phyloP scores from a whole-genome alignment of 495 filamentous ascomycete species.

The Xylaria palmicola region DNA sequence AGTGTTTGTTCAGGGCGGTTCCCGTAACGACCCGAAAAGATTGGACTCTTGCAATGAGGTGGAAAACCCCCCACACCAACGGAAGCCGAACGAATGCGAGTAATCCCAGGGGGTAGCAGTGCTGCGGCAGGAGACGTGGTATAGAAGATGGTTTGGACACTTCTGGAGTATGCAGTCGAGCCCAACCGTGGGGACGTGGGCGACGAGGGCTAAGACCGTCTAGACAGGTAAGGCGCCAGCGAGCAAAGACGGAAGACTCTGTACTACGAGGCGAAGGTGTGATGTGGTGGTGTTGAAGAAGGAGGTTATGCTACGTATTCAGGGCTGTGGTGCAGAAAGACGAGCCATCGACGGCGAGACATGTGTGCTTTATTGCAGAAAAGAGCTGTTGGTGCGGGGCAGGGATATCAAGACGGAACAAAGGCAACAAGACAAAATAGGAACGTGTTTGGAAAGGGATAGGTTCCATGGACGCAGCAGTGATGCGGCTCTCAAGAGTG shows the following conservation, averaged over 20 bases:
- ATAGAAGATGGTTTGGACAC: conserved; percentile 30
- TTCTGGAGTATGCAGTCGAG: conserved; percentile 51
- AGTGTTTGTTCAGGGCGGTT: conserved; percentile 15
- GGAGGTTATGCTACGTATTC: conserved; percentile 53
- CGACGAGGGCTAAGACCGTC: conserved; percentile 29
- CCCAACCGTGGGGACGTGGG: conserved; percentile 46
- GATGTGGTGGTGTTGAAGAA: conserved; percentile 41
- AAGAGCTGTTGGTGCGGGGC: conserved; percentile 49
- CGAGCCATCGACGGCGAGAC: conserved; percentile 56
- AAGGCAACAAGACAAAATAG: conserved; percentile 45
- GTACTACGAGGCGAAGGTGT: conserved; percentile 44
- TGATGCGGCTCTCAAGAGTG: conserved; percentile 63
- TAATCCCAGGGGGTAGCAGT: conserved; percentile 20
- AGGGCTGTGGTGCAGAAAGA: conserved; percentile 47
- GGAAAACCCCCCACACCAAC: conserved; percentile 29
- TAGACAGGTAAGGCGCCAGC: conserved; percentile 37
- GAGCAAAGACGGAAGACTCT: conserved; percentile 39
- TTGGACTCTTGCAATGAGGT: conserved; percentile 22
- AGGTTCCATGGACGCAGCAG: conserved; percentile 53
- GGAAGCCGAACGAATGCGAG: conserved; percentile 27
- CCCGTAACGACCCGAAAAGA: conserved; percentile 14
- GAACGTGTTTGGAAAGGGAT: conserved; percentile 44
- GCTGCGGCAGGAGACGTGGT: conserved; percentile 19
- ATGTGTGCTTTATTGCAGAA: conserved; percentile 63
- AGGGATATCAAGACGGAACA: conserved; percentile 47